These are phyloP conservation scores for Annulohypoxylon maeteangense DNA, from an alignment of 495 filamentous ascomycete species.

Conservation along the genomic window DNA sequence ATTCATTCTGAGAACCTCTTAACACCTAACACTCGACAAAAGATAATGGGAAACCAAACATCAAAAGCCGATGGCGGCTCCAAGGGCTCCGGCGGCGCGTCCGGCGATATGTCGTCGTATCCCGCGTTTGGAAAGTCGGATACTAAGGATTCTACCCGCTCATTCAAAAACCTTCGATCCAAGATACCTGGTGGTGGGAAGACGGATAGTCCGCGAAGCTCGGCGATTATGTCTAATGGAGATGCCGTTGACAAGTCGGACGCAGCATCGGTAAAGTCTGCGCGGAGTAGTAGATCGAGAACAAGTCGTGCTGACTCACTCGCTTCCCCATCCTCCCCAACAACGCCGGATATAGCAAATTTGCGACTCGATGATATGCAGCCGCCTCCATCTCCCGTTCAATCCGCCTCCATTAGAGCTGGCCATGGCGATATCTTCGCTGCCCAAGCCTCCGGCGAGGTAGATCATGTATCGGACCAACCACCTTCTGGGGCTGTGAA, in stretches of 20 bases:
- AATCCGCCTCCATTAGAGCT: conserved; percentile 73
- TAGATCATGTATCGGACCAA: conserved; percentile 94
- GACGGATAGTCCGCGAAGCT: conserved; percentile 83
- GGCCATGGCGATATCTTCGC: conserved; percentile 82
- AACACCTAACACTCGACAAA: conserved; percentile 25
- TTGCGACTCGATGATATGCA: conserved; percentile 64
- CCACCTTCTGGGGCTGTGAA: conserved; percentile 75
- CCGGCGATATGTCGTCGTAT: conserved; percentile 65
- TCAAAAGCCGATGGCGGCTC: conserved; percentile 75
- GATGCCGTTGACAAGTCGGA: conserved; percentile 76
- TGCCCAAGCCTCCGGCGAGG: conserved; percentile 87
- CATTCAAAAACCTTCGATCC: conserved; percentile 77
- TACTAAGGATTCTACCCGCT: conserved; percentile 92
- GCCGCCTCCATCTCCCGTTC: conserved; percentile 89
- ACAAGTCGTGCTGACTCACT: conserved; percentile 51
- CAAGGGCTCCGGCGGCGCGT: conserved; percentile 51
- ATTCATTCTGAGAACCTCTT: conserved; percentile 10
- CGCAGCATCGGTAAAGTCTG: conserved; percentile 75
- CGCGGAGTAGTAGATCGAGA: conserved; percentile 65
- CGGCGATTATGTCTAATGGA: conserved; percentile 69
- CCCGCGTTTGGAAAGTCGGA: conserved; percentile 94
- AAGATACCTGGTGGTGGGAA: conserved; percentile 69
- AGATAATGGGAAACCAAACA: conserved; percentile 87
- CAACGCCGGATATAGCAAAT: conserved; percentile 52
- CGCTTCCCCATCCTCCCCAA: conserved; percentile 51